Conservation (phyloP, 2,329 filamentous ascomycete genomes). For the Alternaria sp. region DNA sequence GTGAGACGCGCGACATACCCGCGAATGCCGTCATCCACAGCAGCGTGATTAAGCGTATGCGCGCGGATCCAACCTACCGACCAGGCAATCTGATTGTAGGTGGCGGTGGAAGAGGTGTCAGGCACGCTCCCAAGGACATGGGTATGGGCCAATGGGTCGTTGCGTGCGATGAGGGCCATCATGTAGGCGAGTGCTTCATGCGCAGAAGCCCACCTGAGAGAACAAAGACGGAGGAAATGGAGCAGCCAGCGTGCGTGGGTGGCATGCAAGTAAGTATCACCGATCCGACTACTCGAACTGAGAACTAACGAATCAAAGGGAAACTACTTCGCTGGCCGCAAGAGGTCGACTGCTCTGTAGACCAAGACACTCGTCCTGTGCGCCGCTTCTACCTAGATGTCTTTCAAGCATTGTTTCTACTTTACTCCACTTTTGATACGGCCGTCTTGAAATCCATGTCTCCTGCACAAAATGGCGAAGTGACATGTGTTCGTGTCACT, state of each 20-base stretch:
- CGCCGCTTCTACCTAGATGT: neutral
- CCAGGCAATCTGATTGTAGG: slow-evolving; percentile 82
- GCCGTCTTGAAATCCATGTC: neutral
- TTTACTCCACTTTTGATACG: neutral
- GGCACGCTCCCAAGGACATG: slow-evolving; percentile 63
- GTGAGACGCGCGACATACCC: slow-evolving; percentile 79
- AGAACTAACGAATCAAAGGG: neutral
- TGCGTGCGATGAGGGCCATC: slow-evolving; percentile 67
- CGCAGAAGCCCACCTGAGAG: slow-evolving; percentile 37
- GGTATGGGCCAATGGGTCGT: slow-evolving; percentile 78
- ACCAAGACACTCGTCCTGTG: neutral
- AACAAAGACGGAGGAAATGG: slow-evolving; percentile 8
- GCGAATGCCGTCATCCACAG: slow-evolving; percentile 72
- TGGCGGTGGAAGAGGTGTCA: slow-evolving; percentile 74
- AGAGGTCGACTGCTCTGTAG: neutral
- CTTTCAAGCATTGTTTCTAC: neutral
- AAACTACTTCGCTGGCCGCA: neutral
- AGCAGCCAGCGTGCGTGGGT: neutral
- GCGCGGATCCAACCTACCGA: slow-evolving; percentile 67
- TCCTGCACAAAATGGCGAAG: neutral
- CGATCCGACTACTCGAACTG: neutral
- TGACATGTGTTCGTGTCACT: neutral
- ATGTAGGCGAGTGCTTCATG: slow-evolving; percentile 72
- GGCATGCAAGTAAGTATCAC: neutral
- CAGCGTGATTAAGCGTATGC: slow-evolving; percentile 75